These are phyloP conservation scores for Inonotus hispidus DNA, from an alignment of 1,284 basidiomycete species.

Conservation along the genomic window DNA sequence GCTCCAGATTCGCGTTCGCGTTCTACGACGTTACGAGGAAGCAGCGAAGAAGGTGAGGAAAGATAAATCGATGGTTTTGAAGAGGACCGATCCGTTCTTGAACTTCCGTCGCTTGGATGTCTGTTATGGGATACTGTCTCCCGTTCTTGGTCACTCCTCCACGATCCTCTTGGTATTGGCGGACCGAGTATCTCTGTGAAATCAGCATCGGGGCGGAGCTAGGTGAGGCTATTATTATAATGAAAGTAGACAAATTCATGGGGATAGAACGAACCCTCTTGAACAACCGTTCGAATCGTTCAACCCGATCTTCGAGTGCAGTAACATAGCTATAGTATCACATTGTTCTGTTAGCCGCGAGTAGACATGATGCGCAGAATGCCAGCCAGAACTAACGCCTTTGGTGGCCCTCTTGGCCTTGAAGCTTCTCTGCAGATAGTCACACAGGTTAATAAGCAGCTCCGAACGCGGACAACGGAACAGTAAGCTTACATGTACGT, in stretches of 20 bases:
- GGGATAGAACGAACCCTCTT: conserved; percentile 46
- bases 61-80: neutral
- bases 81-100: neutral
- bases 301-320: conserved; percentile 69
- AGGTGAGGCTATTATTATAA: conserved; percentile 1
- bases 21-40: neutral
- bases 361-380: neutral
- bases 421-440: conserved; percentile 55
- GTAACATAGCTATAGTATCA: conserved; percentile 57
- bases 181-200: conserved; percentile 67
- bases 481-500: conserved; percentile 57
- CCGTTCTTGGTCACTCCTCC: conserved; percentile 43
- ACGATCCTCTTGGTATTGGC: conserved; percentile 63
- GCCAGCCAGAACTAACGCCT: conserved; percentile 49
- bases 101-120: conserved; percentile 23
- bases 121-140: conserved; percentile 10
- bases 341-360: conserved; percentile 15
- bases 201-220: conserved; percentile 68
- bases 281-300: conserved; percentile 65
- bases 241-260: conserved; percentile 11
- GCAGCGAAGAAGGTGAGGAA: neutral
- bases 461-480: neutral
- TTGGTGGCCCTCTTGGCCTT: conserved; percentile 78
- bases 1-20: neutral
- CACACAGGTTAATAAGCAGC: neutral